Base-by-base conservation (phyloP, 768 basidiomycete species). In the Stropharia rugosoannulata region DNA sequence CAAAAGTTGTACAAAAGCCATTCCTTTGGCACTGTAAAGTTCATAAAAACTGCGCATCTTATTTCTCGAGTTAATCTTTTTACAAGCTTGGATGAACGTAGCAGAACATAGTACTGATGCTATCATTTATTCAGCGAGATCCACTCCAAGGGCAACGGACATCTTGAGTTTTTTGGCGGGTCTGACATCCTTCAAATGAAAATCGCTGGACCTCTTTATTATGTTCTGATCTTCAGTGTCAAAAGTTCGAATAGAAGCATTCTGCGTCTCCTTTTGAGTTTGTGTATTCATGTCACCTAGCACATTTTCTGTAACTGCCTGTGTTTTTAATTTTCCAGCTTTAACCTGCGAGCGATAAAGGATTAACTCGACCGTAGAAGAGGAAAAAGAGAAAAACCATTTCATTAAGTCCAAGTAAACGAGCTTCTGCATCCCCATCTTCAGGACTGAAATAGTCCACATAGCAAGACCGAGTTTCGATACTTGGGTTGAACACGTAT, bases 101-200 rank as follows among this genome's bases (percentile, higher is more conserved):
- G 22, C 22, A 22, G 22, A 22, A 22, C 29, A 32, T 32, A 32
- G 29, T 32, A 22, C 4, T 22, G 22, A 1, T 22, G 22, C 9
- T 32, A 32, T 22, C 25, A 10, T 19, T 68, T 70, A 92, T 69
- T 92, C 89, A 32, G 87, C 89, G 4, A 92, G 80, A 70, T 91
- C 88, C 59, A 93, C 81, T 47, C 80, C 83, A 54, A 76, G 68
- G 39, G 83, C 82, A 39, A 92, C 70, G 13, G 89, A 93, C 47
- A 91, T 80, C 72, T 91, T 93, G 57, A 84, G 62, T 64, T 81
- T 89, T 75, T 90, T 91, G 60, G 59, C 67, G 10, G 71, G 70
- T 48, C 71, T 66, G 51, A 60, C 55, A 60, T 67, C 62, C 29
- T 32, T 32, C 9, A 32, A 7, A n/a, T n/a, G n/a, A n/a, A n/a